phyloP scores from a whole-genome alignment of 2,329 filamentous ascomycete genomes.

The Fusarium concolor region DNA sequence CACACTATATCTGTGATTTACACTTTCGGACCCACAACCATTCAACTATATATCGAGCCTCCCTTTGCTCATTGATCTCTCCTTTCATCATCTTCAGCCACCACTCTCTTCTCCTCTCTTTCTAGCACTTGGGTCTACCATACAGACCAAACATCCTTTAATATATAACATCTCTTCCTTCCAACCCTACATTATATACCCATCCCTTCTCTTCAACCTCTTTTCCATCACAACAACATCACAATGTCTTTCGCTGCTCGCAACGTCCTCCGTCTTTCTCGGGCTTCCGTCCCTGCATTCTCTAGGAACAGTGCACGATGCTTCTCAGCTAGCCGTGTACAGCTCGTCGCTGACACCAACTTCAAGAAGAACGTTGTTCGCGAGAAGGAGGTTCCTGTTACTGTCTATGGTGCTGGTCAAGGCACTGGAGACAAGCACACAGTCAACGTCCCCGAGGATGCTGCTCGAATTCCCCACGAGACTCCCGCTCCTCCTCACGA shows the following conservation, averaged over 20 bases:
- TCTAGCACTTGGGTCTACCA: not conserved
- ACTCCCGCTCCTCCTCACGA: slow-evolving; percentile 55
- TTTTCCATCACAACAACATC: slow-evolving; percentile 17
- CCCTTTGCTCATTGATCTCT: slow-evolving; percentile 26
- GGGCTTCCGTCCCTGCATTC: slow-evolving; percentile 46
- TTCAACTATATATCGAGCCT: slow-evolving; percentile 43
- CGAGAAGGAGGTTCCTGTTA: slow-evolving; percentile 68
- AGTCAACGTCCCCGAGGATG: slow-evolving; percentile 61
- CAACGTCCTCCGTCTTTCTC: slow-evolving; percentile 51
- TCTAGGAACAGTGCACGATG: slow-evolving; percentile 45
- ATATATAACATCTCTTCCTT: slow-evolving; percentile 21
- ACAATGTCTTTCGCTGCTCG: slow-evolving; percentile 54
- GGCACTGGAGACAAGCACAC: slow-evolving; percentile 65
- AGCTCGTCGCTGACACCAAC: slow-evolving; percentile 53
- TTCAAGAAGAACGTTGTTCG: slow-evolving; percentile 65
- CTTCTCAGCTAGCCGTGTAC: slow-evolving; percentile 50
- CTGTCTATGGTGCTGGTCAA: slow-evolving; percentile 61
- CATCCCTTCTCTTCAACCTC: slow-evolving; percentile 4
- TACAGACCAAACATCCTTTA: slow-evolving; percentile 4
- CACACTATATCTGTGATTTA: slow-evolving; percentile 32
- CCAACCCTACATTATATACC: not conserved
- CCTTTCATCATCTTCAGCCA: slow-evolving; percentile 22
- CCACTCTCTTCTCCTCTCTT: slow-evolving; percentile 2
- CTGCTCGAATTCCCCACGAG: slow-evolving; percentile 57
- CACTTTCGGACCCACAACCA: slow-evolving; percentile 34